A percentile compares a stretch with the other conserved stretches of the same genome.
These are phyloP conservation scores for Leishmania arabica DNA, from an alignment of 208 protist genomes.

Conservation along the genomic window DNA sequence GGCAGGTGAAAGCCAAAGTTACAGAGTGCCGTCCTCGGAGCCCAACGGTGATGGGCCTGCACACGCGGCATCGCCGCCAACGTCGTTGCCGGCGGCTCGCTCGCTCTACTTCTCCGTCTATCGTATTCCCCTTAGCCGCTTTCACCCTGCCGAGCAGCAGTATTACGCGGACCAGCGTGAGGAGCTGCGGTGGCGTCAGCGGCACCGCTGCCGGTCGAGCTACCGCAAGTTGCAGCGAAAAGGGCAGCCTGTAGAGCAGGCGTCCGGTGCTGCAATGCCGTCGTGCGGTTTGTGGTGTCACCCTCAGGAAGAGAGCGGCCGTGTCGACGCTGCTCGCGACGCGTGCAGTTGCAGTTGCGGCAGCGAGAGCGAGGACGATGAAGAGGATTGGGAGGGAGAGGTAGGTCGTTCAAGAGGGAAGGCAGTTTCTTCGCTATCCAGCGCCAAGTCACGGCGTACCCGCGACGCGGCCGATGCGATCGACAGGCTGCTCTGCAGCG, in stretches of 20 bases:
- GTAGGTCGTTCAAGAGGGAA: neutral
- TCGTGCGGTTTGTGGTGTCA: neutral
- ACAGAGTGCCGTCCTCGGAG: neutral
- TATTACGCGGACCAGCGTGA: slow-evolving; percentile 67
- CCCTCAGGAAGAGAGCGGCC: neutral
- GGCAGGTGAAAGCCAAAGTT: neutral
- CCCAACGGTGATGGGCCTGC: neutral
- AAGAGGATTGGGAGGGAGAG: neutral
- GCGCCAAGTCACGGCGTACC: neutral
- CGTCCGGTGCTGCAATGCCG: neutral
- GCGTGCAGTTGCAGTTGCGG: neutral
- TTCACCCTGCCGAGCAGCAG: slow-evolving; percentile 55
- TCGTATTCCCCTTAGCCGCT: slow-evolving; percentile 57
- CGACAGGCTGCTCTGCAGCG: neutral
- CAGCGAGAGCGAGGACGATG: slow-evolving; percentile 5
- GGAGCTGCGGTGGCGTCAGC: slow-evolving; percentile 51
- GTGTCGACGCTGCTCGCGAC: neutral
- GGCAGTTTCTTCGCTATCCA: neutral
- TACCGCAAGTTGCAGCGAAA: slow-evolving; percentile 2
- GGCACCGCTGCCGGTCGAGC: slow-evolving; percentile 15
- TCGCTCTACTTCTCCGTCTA: slow-evolving; percentile 63
- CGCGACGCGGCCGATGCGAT: neutral
- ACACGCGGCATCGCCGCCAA: neutral
- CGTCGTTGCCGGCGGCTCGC: slow-evolving; percentile 12
- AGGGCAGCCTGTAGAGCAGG: neutral